Percentiles rank a stretch among this genome's conserved stretches.
Evolutionary conservation across 176 grass and related monocot genomes (phyloP).

Genomic region (Carex cristatella): DNA sequence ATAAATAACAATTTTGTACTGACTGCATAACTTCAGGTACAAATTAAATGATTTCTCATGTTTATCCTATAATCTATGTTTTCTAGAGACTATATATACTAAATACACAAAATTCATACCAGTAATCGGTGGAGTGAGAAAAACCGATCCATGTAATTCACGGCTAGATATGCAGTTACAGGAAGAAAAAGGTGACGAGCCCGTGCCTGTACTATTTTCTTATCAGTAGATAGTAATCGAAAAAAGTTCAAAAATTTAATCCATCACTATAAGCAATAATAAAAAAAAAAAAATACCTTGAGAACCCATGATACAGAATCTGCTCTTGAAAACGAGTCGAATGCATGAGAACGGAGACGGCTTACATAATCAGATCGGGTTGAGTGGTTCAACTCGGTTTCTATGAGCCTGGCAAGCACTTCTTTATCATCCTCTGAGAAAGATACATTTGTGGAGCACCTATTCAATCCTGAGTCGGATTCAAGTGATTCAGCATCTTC

Average conservation of each 20-base stretch:
- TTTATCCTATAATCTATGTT: neutral
- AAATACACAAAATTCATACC: slow-evolving; percentile 26
- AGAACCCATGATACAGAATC: slow-evolving; percentile 81
- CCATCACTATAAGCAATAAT: neutral
- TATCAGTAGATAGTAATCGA: neutral
- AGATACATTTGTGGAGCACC: neutral
- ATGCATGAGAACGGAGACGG: slow-evolving; percentile 56
- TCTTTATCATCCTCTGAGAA: neutral
- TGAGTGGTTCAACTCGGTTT: slow-evolving; percentile 53
- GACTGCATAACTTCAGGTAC: neutral
- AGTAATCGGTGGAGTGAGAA: slow-evolving; percentile 57
- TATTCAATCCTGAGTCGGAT: neutral
- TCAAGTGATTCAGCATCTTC: slow-evolving; percentile 50
- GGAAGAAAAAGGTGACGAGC: slow-evolving; percentile 66
- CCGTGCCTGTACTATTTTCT: slow-evolving; percentile 46
- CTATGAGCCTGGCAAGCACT: slow-evolving; percentile 57
- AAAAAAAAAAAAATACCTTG: slow-evolving; percentile 40
- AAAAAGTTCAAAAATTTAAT: neutral
- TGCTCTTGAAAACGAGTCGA: slow-evolving; percentile 56
- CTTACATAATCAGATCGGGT: slow-evolving; percentile 53
- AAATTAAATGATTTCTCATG: neutral
- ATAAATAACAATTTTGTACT: neutral
- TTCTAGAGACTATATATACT: neutral
- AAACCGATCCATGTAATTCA: slow-evolving; percentile 99
- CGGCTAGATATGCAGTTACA: slow-evolving; percentile 87